phyloP scores from a whole-genome alignment of 208 protist genomes.

The Borovskyia barvae region DNA sequence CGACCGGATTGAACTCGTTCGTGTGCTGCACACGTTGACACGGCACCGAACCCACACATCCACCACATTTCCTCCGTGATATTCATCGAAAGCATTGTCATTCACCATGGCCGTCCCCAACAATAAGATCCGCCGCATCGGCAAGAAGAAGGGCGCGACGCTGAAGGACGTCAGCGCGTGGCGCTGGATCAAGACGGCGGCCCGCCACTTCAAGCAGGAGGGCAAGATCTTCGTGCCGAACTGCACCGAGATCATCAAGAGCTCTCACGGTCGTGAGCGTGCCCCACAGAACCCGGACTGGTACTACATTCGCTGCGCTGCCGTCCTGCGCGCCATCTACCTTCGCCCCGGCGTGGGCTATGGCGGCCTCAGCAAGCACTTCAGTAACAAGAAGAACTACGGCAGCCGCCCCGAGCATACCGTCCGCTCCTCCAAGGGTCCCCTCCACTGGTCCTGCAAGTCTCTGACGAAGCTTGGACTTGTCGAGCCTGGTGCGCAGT shows the following conservation, averaged over 20 bases:
- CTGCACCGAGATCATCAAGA: slow-evolving; percentile 97
- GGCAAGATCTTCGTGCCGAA: slow-evolving; percentile 93
- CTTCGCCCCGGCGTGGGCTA: slow-evolving; percentile 94
- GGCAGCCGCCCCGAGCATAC: slow-evolving; percentile 89
- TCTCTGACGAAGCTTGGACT: slow-evolving; percentile 93
- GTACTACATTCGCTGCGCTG: slow-evolving; percentile 97
- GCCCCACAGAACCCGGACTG: slow-evolving; percentile 97
- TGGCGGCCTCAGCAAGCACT: slow-evolving; percentile 92
- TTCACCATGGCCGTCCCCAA: slow-evolving; percentile 49
- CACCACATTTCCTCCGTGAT: too few relatives aligned
- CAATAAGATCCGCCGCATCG: slow-evolving; percentile 86
- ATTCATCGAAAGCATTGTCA: too few relatives aligned
- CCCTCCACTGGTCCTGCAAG: slow-evolving; percentile 95
- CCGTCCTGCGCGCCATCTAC: slow-evolving; percentile 97
- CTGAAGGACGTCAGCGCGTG: slow-evolving; percentile 94
- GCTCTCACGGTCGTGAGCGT: slow-evolving; percentile 94
- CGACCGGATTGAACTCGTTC: too few relatives aligned
- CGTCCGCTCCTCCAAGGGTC: slow-evolving; percentile 70
- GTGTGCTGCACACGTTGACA: too few relatives aligned
- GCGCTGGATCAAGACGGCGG: slow-evolving; percentile 95
- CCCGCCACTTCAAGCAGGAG: slow-evolving; percentile 95
- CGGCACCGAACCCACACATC: too few relatives aligned
- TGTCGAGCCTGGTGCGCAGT: slow-evolving; percentile 74
- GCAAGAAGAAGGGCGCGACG: slow-evolving; percentile 88
- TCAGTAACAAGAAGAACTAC: slow-evolving; percentile 91